phyloP scores from a whole-genome alignment of 345 rosid species.

The Orychophragmus violaceus region DNA sequence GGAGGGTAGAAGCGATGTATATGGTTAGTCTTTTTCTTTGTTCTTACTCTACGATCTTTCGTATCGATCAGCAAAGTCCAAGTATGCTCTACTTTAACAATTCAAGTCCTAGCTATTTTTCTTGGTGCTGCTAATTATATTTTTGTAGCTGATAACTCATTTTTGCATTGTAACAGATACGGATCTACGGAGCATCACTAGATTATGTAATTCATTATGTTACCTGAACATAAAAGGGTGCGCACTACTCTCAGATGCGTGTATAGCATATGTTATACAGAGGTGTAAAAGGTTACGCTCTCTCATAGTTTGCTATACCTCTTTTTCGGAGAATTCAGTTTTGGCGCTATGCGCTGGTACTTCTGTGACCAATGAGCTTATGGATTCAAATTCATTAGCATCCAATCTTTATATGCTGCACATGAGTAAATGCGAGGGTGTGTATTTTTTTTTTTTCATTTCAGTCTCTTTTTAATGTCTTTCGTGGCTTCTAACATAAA shows the following conservation, averaged over 20 bases:
- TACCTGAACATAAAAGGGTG: conserved; percentile 74
- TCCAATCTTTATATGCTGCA: conserved; percentile 57
- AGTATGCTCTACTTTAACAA: background rate
- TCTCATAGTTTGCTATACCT: conserved; percentile 61
- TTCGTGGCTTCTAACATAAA: background rate
- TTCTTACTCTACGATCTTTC: background rate
- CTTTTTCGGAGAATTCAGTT: conserved; percentile 54
- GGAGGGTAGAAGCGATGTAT: conserved; percentile 68
- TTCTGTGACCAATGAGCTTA: conserved; percentile 19
- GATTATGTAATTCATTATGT: conserved; percentile 39
- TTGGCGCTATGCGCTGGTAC: conserved; percentile 45
- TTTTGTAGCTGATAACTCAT: background rate
- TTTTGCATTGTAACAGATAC: conserved; percentile 43
- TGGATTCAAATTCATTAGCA: conserved; percentile 38
- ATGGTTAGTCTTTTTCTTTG: conserved; percentile 44
- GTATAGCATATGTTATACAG: conserved; percentile 49
- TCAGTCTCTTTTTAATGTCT: background rate
- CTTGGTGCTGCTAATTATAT: conserved; percentile 2
- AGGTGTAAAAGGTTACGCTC: conserved; percentile 50
- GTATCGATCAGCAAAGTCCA: too few relatives aligned
- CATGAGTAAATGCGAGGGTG: conserved; percentile 70
- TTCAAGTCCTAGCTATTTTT: background rate
- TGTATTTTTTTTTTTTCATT: conserved; percentile 1
- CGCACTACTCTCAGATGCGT: conserved; percentile 51
- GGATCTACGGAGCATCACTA: conserved; percentile 44